Conservation (phyloP, 129 eudicot genomes). For the Pittosporum tobira region DNA sequence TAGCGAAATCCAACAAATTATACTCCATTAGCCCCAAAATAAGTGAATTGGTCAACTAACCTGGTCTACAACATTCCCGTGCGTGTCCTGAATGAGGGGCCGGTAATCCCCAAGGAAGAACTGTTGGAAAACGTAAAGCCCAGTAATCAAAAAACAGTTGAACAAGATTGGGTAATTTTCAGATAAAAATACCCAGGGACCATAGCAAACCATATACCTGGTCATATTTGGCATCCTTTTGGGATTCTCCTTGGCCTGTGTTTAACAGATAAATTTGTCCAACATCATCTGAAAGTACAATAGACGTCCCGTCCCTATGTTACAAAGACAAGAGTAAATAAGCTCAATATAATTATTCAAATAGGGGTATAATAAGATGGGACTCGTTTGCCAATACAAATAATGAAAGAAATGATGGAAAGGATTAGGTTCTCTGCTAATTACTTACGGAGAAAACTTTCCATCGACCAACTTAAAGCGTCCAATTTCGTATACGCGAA, state of each 20-base stretch:
- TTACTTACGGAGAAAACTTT: constrained; percentile 93
- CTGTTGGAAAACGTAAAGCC: constrained; percentile 23
- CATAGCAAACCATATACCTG: constrained; percentile 36
- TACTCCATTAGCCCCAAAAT: neutral
- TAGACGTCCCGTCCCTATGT: constrained; percentile 90
- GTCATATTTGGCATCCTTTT: constrained; percentile 86
- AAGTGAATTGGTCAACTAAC: constrained; percentile 20
- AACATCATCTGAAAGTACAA: constrained; percentile 94
- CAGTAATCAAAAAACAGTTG: constrained; percentile 4
- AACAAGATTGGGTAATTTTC: neutral
- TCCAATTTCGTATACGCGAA: constrained; percentile 69
- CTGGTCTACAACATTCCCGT: constrained; percentile 78
- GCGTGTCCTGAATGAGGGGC: constrained; percentile 74
- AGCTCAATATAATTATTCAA: neutral
- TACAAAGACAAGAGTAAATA: constrained; percentile 6
- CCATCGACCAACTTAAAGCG: constrained; percentile 96
- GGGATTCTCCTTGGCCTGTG: constrained; percentile 97
- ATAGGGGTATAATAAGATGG: neutral
- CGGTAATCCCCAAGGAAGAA: constrained; percentile 98
- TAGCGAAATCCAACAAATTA: neutral
- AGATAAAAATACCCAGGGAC: neutral
- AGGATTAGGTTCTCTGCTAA: neutral
- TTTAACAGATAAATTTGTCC: constrained; percentile 88
- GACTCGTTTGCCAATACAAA: neutral
- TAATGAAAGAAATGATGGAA: constrained; percentile 5